Base-by-base conservation (phyloP, 352 stramenopile species). In the Phytophthora sojae region DNA sequence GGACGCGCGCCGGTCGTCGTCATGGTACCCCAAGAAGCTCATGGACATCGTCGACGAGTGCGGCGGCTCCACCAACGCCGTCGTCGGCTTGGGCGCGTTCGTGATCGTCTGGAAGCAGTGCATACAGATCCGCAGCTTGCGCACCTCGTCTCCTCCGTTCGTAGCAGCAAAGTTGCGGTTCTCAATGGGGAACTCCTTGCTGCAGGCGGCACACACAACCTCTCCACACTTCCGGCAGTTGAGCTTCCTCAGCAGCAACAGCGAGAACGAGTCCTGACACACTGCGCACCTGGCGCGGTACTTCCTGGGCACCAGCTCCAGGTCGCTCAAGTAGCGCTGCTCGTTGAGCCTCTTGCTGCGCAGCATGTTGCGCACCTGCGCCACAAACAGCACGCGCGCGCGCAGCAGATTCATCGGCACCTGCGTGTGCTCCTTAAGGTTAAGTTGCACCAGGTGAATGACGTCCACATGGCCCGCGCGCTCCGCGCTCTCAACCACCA, bases 151-250 rank as follows among this genome's bases (percentile, higher is more conserved):
- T 12, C 65, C 57, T 57, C 69, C 69, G 37, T 78, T 75, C 0
- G 69, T 78, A 1, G 69, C 61, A 59, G 71, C 57, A 79, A 90
- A 80, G 75, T 90, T 78, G 23, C 70, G 67, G 72, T 81, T 80
- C 75, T 94, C 88, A 75, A 83, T 83, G 6, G 73, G 63, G 50
- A 93, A 96, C 30, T 92, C 87, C 56, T 93, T 96, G 76, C 81
- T 92, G 54, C 89, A 96, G 0, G 86, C 85, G n/a, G 86, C 88
- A 54, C 89, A 96, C 11, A 96, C 88, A 11, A 96, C 89, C 74
- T 96, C 88, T 3, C 89, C 89, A 54, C 89, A 96, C 68, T 96
- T 96, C 37, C 89, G 83, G 65, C 89, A 96, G 64, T 92, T 94
- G 57, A 95, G 75, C 59, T 96, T 96, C 62, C 87, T 83, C 50